These are phyloP conservation scores for Diplodia sapinea DNA, from an alignment of 2,329 filamentous ascomycete genomes.

Conservation along the genomic window DNA sequence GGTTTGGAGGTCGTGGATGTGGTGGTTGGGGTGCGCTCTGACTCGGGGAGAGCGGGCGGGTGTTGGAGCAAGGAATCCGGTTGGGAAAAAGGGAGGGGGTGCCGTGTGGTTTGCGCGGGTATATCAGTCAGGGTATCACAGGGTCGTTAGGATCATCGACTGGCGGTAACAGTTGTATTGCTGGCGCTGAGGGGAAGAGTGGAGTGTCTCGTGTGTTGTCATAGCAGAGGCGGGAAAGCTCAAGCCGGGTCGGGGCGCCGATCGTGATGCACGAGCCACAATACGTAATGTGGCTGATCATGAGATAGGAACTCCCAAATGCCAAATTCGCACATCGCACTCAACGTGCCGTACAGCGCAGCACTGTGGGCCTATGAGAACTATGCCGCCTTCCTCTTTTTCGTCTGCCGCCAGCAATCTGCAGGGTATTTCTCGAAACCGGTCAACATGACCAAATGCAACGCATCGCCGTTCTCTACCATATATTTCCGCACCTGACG, in stretches of 20 bases:
- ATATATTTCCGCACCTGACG: neutral
- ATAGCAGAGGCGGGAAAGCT: conserved; percentile 23
- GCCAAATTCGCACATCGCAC: conserved; percentile 11
- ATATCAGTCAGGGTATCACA: conserved; percentile 17
- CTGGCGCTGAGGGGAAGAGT: conserved; percentile 20
- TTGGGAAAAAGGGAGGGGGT: neutral
- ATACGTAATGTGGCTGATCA: conserved; percentile 27
- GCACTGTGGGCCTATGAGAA: conserved; percentile 22
- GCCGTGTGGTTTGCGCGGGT: neutral
- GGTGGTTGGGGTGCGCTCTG: neutral
- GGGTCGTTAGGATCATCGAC: conserved; percentile 10
- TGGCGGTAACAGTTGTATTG: conserved; percentile 18
- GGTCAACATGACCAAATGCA: conserved; percentile 31
- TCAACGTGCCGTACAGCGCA: conserved; percentile 15
- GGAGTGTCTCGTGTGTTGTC: conserved; percentile 28
- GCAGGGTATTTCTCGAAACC: conserved; percentile 31
- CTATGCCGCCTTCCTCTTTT: conserved; percentile 14
- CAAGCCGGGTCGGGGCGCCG: conserved; percentile 9
- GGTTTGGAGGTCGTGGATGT: neutral
- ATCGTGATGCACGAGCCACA: conserved; percentile 15
- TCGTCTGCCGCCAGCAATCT: conserved; percentile 23
- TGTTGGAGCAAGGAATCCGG: neutral
- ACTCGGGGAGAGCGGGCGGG: neutral
- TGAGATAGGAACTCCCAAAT: conserved; percentile 10
- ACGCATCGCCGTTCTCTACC: conserved; percentile 28